Evolutionary conservation across 352 stramenopile genomes (phyloP), one percentile per base, ranked within the genome.

Genomic region (Globisporangium nunn): DNA sequence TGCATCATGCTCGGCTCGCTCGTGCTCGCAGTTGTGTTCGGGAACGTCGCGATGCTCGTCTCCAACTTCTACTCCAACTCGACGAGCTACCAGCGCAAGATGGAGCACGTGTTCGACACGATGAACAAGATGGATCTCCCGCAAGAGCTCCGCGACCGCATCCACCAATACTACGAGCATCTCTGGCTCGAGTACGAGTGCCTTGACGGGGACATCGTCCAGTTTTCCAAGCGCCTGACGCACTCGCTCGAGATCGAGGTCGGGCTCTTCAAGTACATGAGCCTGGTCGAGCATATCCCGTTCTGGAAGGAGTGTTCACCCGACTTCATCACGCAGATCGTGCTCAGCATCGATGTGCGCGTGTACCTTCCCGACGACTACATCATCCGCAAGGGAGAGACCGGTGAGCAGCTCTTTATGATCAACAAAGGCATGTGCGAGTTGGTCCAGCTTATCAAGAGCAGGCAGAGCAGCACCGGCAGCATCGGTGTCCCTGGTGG

Each of bases 131-230:
- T 86, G n/a, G 53, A 73, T 23, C 62, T 93, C 0, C 82, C 80
- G 0, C 10, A 48, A 0, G 33, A 59, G 1, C 46, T 92, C 2
- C 78, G 80, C 1, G 74, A 88, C 17, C 65, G 80, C 18, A 82
- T 89, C 35, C 75, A 86, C 39, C 73, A 86, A 44, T 88, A 87
- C 45, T 91, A 84, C 52, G 74, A 80, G 51, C 78, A 88, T 54
- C 47, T 88, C 14, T 87, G 74, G 74, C 60, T 66, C 30, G 74
- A 91, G 55, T 86, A 88, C 54, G 70, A 88, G 53, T 81, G 71
- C 7, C 55, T 88, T 5, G 76, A 88, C 35, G 74, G 74, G 3
- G 70, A 80, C 3, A 59, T 85, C 43, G 68, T 62, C 11, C 58
- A 59, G 14, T 85, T 91, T 48, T 64, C 72, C 1, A 79, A 82